Evolutionary conservation across 495 filamentous ascomycete genomes (phyloP), one percentile per base, ranked within the genome.

Genomic region (Penicillium cinerascens): DNA sequence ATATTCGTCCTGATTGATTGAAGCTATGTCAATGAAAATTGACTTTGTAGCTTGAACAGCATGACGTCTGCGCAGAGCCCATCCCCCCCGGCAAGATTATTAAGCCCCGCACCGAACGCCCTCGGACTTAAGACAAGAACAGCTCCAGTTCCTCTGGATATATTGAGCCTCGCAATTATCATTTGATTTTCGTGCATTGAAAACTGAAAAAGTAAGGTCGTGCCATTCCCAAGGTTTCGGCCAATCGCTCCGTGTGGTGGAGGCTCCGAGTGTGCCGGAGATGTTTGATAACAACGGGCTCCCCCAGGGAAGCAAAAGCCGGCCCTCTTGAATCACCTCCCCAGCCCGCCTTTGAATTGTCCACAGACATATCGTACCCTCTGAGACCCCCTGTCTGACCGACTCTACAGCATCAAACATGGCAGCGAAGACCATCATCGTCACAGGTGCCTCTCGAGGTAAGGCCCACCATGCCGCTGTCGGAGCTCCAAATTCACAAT

Each of bases 391-490:
- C 18, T 20, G 7, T 11, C 51, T 51, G 9, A 60, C 49, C 43
- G 17, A 11, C 20, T 26, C 33, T 35, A 27, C n/a, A 56, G 40
- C 11, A 22, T 39, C 43, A 43, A 63, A 45, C 3, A 76, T 73
- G 71, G 46, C 71, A 51, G 42, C 65, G 42, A 84, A 83, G 58
- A 83, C 82, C 8, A 72, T 86, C 59, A 82, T 86, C 26, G 67
- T 86, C 40, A 86, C 83, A 9, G 83, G 83, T 47, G 82, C 83
- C 50, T 84, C 82, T 2, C 70, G 80, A 74, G 82, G 81, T 83
- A 69, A 37, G 15, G 11, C 4, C 20, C 26, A 21, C 6, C 38
- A 10, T n/a, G n/a, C 29, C n/a, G 7, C 7, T 16, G 49, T 52
- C 23, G 9, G 13, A 4, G 1, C 11, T 25, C 20, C 29, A 4